These are phyloP conservation scores for Senna siamea DNA, from an alignment of 306 rosid species.

Conservation along the genomic window DNA sequence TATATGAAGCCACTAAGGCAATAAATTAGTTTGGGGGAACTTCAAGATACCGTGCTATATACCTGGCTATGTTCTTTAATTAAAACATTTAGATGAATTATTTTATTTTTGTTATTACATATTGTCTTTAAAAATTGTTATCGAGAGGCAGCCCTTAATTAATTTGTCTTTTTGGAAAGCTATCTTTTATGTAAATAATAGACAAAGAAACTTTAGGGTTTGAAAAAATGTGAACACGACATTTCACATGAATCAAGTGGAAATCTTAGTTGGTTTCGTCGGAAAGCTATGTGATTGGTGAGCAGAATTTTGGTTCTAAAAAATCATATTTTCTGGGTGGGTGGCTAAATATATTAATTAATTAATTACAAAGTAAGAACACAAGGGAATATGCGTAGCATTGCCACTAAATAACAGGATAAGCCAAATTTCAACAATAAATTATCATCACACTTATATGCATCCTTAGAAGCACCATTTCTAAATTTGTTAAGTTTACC, in stretches of 20 bases:
- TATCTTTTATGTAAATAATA: constrained; percentile 43
- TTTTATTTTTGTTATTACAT: background rate
- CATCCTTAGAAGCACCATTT: background rate
- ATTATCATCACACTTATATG: constrained; percentile 7
- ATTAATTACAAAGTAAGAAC: no score
- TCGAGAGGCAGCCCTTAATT: constrained; percentile 14
- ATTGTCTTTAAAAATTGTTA: background rate
- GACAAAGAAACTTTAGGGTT: constrained; percentile 38
- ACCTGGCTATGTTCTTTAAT: background rate
- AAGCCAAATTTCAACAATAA: constrained; percentile 20
- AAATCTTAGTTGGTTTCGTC: constrained; percentile 66
- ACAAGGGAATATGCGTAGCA: constrained; percentile 14
- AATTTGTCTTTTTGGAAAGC: constrained; percentile 37
- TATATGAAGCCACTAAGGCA: constrained; percentile 25
- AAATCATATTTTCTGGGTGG: constrained; percentile 46
- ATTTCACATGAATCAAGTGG: constrained; percentile 54
- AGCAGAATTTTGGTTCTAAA: constrained; percentile 30
- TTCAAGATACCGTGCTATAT: constrained; percentile 16
- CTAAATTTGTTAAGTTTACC: background rate
- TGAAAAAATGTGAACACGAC: constrained; percentile 36
- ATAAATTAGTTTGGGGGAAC: constrained; percentile 28
- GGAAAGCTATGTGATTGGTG: constrained; percentile 38
- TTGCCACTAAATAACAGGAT: background rate
- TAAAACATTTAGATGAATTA: constrained; percentile 28
- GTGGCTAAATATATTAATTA: constrained; percentile 34